Percentiles rank a stretch among this genome's conserved stretches.
Conservation (phyloP, 2,329 filamentous ascomycete species). For the Aspergillus texensis region DNA sequence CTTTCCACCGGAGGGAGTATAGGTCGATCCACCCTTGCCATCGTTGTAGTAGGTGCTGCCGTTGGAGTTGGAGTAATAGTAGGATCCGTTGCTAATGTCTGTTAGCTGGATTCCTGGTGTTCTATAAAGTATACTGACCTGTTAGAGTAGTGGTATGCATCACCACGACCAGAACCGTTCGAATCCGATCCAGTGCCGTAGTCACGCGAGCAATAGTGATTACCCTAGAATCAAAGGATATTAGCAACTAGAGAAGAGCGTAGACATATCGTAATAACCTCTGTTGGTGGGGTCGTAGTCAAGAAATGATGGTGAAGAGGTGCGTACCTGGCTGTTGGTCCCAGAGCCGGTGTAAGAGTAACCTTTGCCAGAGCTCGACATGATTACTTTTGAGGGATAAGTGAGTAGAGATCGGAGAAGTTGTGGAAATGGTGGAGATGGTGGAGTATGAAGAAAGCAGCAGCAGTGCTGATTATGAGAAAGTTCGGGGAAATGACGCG, state of each 20-base stretch:
- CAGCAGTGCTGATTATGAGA: too few relatives aligned
- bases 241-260: not conserved
- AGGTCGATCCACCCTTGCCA: conserved; percentile 60
- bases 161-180: conserved; percentile 46
- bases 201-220: conserved; percentile 68
- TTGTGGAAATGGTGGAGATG: too few relatives aligned
- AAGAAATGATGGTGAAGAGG: not conserved
- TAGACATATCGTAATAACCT: too few relatives aligned
- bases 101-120: not conserved
- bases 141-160: conserved; percentile 65
- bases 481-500: too few relatives aligned
- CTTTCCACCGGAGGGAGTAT: conserved; percentile 59
- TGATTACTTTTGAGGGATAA: not conserved
- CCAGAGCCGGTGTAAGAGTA: conserved; percentile 53
- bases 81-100: conserved; percentile 60
- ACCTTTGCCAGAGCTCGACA: conserved; percentile 25
- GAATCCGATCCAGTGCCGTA: conserved; percentile 61
- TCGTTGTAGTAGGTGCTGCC: conserved; percentile 70
- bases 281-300: too few relatives aligned
- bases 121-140: conserved; percentile 40
- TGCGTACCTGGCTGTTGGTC: conserved; percentile 63
- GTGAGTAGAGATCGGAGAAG: too few relatives aligned
- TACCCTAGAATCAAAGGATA: conserved; percentile 54
- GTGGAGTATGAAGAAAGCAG: too few relatives aligned
- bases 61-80: conserved; percentile 73